Evolutionary conservation across 1,284 basidiomycete species (phyloP).

Genomic region (Phellinidium pouzarii): DNA sequence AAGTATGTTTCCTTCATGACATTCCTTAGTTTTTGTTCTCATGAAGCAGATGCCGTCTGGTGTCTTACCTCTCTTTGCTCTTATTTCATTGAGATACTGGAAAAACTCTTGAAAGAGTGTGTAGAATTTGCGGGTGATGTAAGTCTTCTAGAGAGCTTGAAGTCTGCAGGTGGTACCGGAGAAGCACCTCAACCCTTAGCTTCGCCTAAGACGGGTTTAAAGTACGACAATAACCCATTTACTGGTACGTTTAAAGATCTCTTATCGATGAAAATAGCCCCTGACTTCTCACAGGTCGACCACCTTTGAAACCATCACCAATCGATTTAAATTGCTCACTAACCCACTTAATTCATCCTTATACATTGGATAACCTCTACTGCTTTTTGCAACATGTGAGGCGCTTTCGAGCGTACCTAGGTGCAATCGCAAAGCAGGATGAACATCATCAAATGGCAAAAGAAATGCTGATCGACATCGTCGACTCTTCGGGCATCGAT

Average conservation of each 20-base stretch:
- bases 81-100: slow-evolving; percentile 56
- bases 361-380: slow-evolving; percentile 43
- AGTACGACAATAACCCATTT: not conserved
- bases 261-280: not conserved
- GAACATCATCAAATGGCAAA: slow-evolving; percentile 59
- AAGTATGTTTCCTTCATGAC: slow-evolving; percentile 30
- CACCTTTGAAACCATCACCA: not conserved
- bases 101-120: slow-evolving; percentile 57
- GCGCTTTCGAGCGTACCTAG: slow-evolving; percentile 46
- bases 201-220: not conserved
- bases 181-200: not conserved
- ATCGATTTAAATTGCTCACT: slow-evolving; percentile 2
- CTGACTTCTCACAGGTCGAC: not conserved
- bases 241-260: not conserved
- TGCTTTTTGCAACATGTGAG: slow-evolving; percentile 48
- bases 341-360: slow-evolving; percentile 50
- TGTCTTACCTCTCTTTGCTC: slow-evolving; percentile 51
- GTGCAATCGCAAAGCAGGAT: slow-evolving; percentile 42
- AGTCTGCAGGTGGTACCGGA: not conserved
- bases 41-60: slow-evolving; percentile 54
- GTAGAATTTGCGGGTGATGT: slow-evolving; percentile 33
- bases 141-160: not conserved
- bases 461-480: slow-evolving; percentile 50
- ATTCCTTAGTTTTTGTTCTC: not conserved
- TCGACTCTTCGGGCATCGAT: slow-evolving; percentile 58